These are phyloP conservation scores for Tolypocladium nubicola DNA, from an alignment of 2,329 filamentous ascomycete genomes.

Conservation along the genomic window DNA sequence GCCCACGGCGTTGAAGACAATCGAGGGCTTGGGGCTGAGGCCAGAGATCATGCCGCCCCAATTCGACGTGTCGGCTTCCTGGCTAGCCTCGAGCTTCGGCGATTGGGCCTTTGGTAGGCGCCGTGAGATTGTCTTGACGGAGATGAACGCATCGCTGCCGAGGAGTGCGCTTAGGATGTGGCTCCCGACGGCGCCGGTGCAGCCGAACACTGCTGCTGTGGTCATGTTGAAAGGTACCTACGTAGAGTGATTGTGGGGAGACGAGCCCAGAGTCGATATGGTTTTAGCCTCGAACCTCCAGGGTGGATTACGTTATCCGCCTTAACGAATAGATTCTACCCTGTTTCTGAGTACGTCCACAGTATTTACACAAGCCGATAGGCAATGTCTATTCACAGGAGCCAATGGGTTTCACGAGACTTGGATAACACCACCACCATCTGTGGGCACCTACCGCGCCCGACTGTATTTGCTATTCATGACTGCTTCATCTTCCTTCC, in stretches of 20 bases:
- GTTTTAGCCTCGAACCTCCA: no score
- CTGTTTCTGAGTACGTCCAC: no score
- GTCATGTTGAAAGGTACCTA: conserved; percentile 18
- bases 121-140: conserved; percentile 55
- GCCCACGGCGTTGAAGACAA: conserved; percentile 69
- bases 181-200: conserved; percentile 59
- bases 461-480: neutral
- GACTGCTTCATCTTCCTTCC: no score
- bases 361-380: no score
- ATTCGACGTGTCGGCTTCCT: conserved; percentile 54
- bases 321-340: no score
- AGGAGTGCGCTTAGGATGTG: conserved; percentile 61
- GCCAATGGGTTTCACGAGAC: no score
- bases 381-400: no score
- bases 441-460: no score
- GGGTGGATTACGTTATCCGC: no score
- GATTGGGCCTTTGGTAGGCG: conserved; percentile 45
- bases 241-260: no score
- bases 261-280: no score
- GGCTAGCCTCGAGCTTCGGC: conserved; percentile 48
- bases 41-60: conserved; percentile 55
- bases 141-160: conserved; percentile 36
- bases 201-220: conserved; percentile 46
- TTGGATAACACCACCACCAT: no score
- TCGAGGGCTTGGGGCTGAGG: conserved; percentile 42